A percentile compares a stretch with the other conserved stretches of the same genome.
Conservation (phyloP, 2,329 filamentous ascomycete species). For the Botrytis deweyae region DNA sequence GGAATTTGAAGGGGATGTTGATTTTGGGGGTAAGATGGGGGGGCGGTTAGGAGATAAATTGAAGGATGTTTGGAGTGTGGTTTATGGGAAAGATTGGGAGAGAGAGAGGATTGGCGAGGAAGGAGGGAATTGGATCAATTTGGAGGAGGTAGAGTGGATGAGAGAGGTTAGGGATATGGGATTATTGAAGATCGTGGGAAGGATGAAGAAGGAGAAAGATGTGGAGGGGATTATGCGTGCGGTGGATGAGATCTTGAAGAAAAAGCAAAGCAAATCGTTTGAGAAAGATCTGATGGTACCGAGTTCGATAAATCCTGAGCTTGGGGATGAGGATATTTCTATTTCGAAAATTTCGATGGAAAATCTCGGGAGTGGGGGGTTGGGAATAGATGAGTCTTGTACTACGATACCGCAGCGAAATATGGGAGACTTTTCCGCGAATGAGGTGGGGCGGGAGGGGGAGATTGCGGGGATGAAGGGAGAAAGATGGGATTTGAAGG, state of each 20-base stretch:
- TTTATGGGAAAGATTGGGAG: constrained; percentile 11
- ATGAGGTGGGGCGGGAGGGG: not conserved
- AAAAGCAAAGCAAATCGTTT: not conserved
- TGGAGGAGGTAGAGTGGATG: not conserved
- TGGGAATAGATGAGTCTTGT: not conserved
- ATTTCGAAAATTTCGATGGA: not conserved
- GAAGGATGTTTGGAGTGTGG: not conserved
- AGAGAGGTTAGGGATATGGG: not conserved
- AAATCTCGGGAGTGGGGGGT: no score
- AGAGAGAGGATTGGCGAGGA: not conserved
- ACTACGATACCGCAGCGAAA: no score
- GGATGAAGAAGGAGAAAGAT: not conserved
- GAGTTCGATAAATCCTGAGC: not conserved
- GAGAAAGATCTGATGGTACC: not conserved
- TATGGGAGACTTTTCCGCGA: no score
- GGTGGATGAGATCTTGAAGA: not conserved
- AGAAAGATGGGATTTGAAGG: not conserved
- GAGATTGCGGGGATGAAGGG: not conserved
- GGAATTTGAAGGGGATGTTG: not conserved
- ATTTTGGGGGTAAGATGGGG: not conserved
- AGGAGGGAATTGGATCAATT: not conserved
- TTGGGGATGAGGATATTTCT: not conserved
- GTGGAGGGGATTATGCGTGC: not conserved
- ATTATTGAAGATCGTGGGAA: not conserved
- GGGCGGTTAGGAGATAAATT: not conserved